These are phyloP conservation scores for Talaromyces borbonicus DNA, from an alignment of 495 filamentous ascomycete genomes.

Conservation along the genomic window DNA sequence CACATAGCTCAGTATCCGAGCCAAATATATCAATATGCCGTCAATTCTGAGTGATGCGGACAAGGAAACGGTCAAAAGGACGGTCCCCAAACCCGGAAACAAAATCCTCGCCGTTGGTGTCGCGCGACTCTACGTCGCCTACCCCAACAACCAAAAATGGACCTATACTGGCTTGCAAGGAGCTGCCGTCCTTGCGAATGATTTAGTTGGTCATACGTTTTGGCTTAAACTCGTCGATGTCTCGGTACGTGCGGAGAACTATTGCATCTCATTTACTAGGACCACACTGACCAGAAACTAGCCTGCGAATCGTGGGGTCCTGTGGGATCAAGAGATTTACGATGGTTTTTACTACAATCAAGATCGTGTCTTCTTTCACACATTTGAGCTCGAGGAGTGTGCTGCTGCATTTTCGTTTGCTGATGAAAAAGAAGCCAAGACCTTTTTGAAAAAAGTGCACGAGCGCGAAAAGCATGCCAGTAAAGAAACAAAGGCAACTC, in stretches of 20 bases:
- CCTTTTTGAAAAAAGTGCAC: conserved; percentile 90
- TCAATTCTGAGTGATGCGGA: conserved; percentile 84
- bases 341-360: conserved; percentile 91
- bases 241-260: conserved; percentile 53
- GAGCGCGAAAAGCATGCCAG: conserved; percentile 88
- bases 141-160: conserved; percentile 82
- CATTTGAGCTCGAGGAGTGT: conserved; percentile 89
- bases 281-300: conserved; percentile 29
- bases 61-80: conserved; percentile 85
- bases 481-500: conserved; percentile 69
- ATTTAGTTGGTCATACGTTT: conserved; percentile 86
- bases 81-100: conserved; percentile 83
- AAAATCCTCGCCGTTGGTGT: conserved; percentile 93
- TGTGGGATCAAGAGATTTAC: conserved; percentile 98
- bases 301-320: conserved; percentile 74
- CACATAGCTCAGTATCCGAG: background rate
- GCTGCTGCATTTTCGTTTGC: conserved; percentile 82
- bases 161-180: conserved; percentile 90
- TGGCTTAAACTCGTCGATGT: conserved; percentile 97
- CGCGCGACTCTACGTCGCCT: conserved; percentile 86
- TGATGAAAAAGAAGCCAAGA: conserved; percentile 93
- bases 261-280: too few relatives aligned
- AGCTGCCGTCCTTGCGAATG: conserved; percentile 86
- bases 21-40: conserved; percentile 50
- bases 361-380: conserved; percentile 93